A percentile compares a stretch with the other conserved stretches of the same genome.
Evolutionary conservation across 352 stramenopile species (phyloP).

Genomic region (Phytophthora constricta): DNA sequence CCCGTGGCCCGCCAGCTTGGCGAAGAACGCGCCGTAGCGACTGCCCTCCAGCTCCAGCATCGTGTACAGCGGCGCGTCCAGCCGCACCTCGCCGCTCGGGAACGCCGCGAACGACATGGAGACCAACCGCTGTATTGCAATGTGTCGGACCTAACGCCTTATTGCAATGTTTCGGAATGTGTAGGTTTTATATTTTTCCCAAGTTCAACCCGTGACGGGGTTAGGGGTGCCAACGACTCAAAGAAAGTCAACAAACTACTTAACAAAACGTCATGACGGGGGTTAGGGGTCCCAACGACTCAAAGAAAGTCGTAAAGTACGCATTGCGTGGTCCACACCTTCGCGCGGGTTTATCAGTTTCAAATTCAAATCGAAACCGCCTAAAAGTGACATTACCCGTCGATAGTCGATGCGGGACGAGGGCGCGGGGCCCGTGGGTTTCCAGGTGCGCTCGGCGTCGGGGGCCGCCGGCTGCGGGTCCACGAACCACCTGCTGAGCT

Average conservation of each 20-base stretch:
- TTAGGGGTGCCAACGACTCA: too few species aligned
- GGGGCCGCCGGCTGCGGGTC: conserved; percentile 34
- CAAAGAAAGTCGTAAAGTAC: neutral
- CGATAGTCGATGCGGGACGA: neutral
- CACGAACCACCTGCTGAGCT: conserved; percentile 52
- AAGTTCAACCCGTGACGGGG: too few species aligned
- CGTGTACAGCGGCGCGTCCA: conserved; percentile 53
- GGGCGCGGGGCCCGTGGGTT: conserved; percentile 31
- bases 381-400: neutral
- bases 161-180: too few species aligned
- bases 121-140: too few species aligned
- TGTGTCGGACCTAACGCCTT: too few species aligned
- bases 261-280: too few species aligned
- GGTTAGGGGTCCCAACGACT: too few species aligned
- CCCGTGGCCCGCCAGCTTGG: conserved; percentile 39
- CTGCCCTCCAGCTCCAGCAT: conserved; percentile 69
- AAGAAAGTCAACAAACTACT: too few species aligned
- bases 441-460: conserved; percentile 51
- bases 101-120: conserved; percentile 29
- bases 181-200: too few species aligned
- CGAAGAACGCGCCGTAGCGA: conserved; percentile 71
- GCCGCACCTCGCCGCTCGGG: conserved; percentile 24
- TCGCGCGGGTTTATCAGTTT: neutral
- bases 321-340: neutral
- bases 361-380: conserved; percentile 1